Base-by-base conservation (phyloP, 805 yeast species). In the Citeromyces nyonsensis region DNA sequence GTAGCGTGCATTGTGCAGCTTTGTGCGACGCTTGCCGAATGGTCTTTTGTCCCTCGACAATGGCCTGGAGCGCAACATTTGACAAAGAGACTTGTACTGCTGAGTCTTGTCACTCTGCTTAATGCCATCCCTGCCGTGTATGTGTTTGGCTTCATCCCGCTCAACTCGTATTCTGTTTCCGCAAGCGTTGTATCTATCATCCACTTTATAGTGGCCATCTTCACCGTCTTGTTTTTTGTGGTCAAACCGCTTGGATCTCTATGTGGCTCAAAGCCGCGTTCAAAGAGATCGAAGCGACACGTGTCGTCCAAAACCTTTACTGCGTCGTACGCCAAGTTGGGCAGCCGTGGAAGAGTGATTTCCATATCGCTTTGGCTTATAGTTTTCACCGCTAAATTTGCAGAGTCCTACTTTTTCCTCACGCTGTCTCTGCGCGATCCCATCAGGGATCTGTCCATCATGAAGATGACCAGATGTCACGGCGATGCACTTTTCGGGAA, bases 351-450 rank as follows among this genome's bases (percentile, higher is more conserved):
- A 22, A 40, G 47, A 18, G 47, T 53, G 1, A 51, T 66, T 3
- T 68, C 74, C 0, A 48, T 53, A 15, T 49, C 60, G 2, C 44
- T 69, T 20, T 69, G 76, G 76, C 12, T 57, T 5, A 45, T 56
- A 4, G 63, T 69, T 1, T 67, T 68, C 37, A 38, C 52, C 9
- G 66, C 69, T 4, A 69, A 69, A 38, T 68, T 66, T 39, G 37
- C 58, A 15, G 74, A 69, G 43, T 68, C 74, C 1, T 69, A 69
- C 42, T 57, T 66, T 43, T 69, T 66, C 40, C 52, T 69, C 38
- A 66, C 73, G 0, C 54, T 69, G 35, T 67, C 74, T 1, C 44
- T 69, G 35, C 56, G 63, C 39, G 73, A 66, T 40, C 71, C 73
- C 1, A 48, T 69, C 3, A 44, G 70, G 37, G 70, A 66, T 40